Evolutionary conservation across 176 grass and related monocot species (phyloP), one percentile per base, ranked within the genome.

Genomic region (Secale cereale): DNA sequence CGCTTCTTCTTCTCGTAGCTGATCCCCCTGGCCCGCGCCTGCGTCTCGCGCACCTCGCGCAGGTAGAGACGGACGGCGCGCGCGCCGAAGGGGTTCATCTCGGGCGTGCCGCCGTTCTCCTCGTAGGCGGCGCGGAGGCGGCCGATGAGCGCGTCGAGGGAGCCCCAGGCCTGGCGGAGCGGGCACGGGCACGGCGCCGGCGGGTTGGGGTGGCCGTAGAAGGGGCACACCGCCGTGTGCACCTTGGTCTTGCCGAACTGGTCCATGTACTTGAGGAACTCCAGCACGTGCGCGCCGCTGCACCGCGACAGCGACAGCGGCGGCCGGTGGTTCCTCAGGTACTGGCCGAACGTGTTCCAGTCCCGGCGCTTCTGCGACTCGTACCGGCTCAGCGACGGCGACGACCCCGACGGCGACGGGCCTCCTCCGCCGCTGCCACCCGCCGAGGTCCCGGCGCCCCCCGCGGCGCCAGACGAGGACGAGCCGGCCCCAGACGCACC

Each of bases 191-290:
- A 97, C 0, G 95, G 95, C 35, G 95, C 92, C 13, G 95, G 95
- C 2, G 95, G 95, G 75, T 94, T 97, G 26, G 95, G 95, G 65
- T 92, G 92, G 37, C 94, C 94, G 63, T 85, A 97, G 87, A 92
- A 97, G 88, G 94, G 92, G 92, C 94, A 97, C 62, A 89, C 88
- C 77, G 70, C 81, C 33, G 90, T 90, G 88, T 97, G 94, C 64
- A 97, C 94, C 90, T 97, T 97, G 48, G 94, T 97, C 88, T 97
- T 97, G 39, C 94, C 94, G 85, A 97, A 97, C 87, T 97, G 94
- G 78, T 97, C 94, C 81, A 97, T 90, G 88, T 97, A 97, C 74
- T 91, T 89, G 77, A 97, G 92, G 83, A 97, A 97, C 80, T 97
- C 94, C 35, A 97, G 92, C 32, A 94, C 94, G 76, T 97, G 94